Conservation (phyloP, 2,329 filamentous ascomycete genomes). For the Endothia cerciana region DNA sequence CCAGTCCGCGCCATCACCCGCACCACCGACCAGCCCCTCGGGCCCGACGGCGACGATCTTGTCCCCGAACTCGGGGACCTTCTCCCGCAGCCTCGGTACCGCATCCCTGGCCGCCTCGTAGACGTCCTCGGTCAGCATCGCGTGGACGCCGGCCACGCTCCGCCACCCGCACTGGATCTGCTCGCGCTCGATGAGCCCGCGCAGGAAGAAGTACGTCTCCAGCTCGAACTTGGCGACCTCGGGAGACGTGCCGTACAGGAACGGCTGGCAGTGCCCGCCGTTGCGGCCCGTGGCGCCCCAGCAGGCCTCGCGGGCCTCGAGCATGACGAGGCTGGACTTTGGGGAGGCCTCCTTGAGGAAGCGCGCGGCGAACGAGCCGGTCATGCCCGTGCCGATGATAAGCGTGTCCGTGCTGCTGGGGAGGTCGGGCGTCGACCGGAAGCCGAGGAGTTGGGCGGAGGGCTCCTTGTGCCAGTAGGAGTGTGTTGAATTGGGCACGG, state of each 20-base stretch:
- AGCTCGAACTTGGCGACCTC: slow-evolving; percentile 74
- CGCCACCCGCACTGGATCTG: slow-evolving; percentile 73
- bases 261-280: slow-evolving; percentile 75
- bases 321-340: slow-evolving; percentile 63
- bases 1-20: slow-evolving; percentile 33
- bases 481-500: slow-evolving; percentile 60
- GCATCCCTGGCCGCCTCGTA: slow-evolving; percentile 55
- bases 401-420: slow-evolving; percentile 69
- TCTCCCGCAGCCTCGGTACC: slow-evolving; percentile 53
- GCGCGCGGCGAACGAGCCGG: slow-evolving; percentile 71
- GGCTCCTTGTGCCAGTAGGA: slow-evolving; percentile 79
- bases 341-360: slow-evolving; percentile 55
- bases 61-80: slow-evolving; percentile 61
- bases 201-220: slow-evolving; percentile 65
- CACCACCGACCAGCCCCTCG: slow-evolving; percentile 18
- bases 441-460: slow-evolving; percentile 65
- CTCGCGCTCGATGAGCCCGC: slow-evolving; percentile 58
- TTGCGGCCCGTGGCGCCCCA: slow-evolving; percentile 83
- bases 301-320: slow-evolving; percentile 80
- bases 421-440: slow-evolving; percentile 67
- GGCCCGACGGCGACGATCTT: slow-evolving; percentile 45
- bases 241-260: slow-evolving; percentile 63
- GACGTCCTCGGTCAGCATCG: slow-evolving; percentile 60
- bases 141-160: slow-evolving; percentile 64
- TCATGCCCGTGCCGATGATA: slow-evolving; percentile 76